Percentiles rank a stretch among this genome's conserved stretches.
Evolutionary conservation across 176 grass and related monocot species (phyloP).

Genomic region (Oryza punctata): DNA sequence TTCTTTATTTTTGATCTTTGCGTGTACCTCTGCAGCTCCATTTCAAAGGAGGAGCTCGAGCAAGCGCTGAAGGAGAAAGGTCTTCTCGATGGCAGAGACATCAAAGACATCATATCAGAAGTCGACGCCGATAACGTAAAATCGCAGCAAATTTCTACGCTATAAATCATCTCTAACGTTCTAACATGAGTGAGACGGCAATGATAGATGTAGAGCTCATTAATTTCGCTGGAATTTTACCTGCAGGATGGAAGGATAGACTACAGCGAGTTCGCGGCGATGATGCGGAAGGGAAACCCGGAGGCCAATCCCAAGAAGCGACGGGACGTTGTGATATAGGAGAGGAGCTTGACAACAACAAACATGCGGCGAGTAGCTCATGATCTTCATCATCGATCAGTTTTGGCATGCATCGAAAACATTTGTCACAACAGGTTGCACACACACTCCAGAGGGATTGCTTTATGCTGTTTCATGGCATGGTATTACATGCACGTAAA

Average conservation of each 20-base stretch:
- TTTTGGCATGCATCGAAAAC: neutral
- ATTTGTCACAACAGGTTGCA: neutral
- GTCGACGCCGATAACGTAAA: conserved; percentile 85
- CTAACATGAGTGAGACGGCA: neutral
- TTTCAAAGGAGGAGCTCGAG: conserved; percentile 88
- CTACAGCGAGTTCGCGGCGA: conserved; percentile 79
- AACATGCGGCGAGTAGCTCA: neutral
- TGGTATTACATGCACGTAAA: neutral
- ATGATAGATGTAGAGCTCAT: neutral
- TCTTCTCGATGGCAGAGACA: conserved; percentile 70
- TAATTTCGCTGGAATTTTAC: conserved; percentile 13
- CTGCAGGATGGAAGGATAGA: conserved; percentile 81
- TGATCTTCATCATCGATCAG: neutral
- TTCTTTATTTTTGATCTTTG: neutral
- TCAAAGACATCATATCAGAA: conserved; percentile 81
- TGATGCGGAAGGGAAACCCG: conserved; percentile 83
- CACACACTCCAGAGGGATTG: neutral
- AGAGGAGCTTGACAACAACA: neutral
- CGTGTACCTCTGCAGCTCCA: conserved; percentile 43
- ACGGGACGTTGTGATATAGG: conserved; percentile 77
- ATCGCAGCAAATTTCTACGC: neutral
- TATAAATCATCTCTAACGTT: neutral
- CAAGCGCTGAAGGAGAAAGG: conserved; percentile 84
- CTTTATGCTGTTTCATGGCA: neutral
- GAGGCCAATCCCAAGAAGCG: conserved; percentile 80